Evolutionary conservation across 2,329 filamentous ascomycete species (phyloP).

Genomic region (Neonectria coccinea): DNA sequence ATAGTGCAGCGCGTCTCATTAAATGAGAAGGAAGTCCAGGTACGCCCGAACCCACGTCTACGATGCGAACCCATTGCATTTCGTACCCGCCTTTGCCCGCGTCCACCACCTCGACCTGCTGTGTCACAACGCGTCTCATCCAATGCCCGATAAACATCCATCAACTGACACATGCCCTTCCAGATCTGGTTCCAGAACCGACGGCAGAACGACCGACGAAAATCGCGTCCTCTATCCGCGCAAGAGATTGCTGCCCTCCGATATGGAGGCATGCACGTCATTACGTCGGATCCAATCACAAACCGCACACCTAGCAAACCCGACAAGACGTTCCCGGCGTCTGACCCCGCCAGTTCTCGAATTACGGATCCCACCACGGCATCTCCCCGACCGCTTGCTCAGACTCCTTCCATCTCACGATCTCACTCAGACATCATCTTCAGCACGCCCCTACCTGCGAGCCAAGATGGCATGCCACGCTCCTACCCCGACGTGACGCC

Average conservation of each 20-base stretch:
- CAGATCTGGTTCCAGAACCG: conserved; percentile 99
- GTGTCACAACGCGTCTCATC: conserved; percentile 31
- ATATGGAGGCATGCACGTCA: conserved; percentile 65
- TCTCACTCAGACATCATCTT: conserved; percentile 41
- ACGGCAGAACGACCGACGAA: conserved; percentile 90
- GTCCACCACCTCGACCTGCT: conserved; percentile 12
- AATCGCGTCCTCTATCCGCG: conserved; percentile 83
- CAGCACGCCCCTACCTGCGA: conserved; percentile 42
- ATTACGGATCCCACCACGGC: conserved; percentile 40
- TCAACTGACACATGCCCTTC: conserved; percentile 32
- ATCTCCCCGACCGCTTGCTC: conserved; percentile 41
- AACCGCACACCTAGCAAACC: conserved; percentile 43
- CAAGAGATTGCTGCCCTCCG: conserved; percentile 77
- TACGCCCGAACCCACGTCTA: conserved; percentile 57
- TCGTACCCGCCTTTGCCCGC: conserved; percentile 2
- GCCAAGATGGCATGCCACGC: conserved; percentile 34
- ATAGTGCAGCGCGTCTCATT: conserved; percentile 88
- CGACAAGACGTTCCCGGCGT: conserved; percentile 44
- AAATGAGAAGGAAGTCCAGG: conserved; percentile 97
- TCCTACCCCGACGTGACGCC: conserved; percentile 40
- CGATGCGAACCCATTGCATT: background rate
- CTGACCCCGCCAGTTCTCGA: conserved; percentile 45
- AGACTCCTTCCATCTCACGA: conserved; percentile 45
- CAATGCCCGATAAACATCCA: conserved; percentile 22
- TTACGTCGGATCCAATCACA: conserved; percentile 60